Evolutionary conservation across 192 early-diverging fungal genomes (phyloP), one percentile per base, ranked within the genome.

Genomic region (Rhizophlyctis rosea): DNA sequence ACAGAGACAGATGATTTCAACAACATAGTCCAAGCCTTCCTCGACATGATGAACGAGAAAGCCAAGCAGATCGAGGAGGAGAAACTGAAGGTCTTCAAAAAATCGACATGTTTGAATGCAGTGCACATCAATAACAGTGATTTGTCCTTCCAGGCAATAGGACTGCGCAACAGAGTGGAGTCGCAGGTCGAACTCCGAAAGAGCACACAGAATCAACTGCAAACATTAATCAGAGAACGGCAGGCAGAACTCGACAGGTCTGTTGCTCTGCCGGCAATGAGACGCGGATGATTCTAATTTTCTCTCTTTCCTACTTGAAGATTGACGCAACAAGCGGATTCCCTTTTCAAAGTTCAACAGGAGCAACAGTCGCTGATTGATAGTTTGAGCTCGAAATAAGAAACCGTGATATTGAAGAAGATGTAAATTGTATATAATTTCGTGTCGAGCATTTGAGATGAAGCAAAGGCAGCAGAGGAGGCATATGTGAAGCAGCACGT

Each of bases 31-130:
- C 59, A 68, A 25, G 44, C 33, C 23, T 78, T 83, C 39, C 34
- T 73, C 27, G 59, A 74, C 35, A 62, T 81, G 62, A 62, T 78
- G 61, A 48, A 64, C 5, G 72, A 75, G 24, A 83, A 83, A 56
- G 67, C 81, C 1, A 33, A 62, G 52, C 74, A 83, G 56, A 78
- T 83, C 48, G 81, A 83, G 61, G 11, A 23, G 5, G 78, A 83
- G 48, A 83, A 83, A 54, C 66, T 83, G 14, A 79, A 75, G 67
- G 75, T 80, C 0, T 25, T n/a, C 33, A 21, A 34, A 68, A 36
- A 39, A 24, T 21, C 14, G n/a, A 55, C 44, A 25, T 33, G 4
- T 47, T 4, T 51, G 27, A 44, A 64, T 60, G 29, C 13, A 47
- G 4, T 11, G 55, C 35, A 11, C 30, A 13, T n/a, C 31, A 2